Conservation (phyloP, 2,329 filamentous ascomycete genomes). For the Sclerotinia sclerotiorum region DNA sequence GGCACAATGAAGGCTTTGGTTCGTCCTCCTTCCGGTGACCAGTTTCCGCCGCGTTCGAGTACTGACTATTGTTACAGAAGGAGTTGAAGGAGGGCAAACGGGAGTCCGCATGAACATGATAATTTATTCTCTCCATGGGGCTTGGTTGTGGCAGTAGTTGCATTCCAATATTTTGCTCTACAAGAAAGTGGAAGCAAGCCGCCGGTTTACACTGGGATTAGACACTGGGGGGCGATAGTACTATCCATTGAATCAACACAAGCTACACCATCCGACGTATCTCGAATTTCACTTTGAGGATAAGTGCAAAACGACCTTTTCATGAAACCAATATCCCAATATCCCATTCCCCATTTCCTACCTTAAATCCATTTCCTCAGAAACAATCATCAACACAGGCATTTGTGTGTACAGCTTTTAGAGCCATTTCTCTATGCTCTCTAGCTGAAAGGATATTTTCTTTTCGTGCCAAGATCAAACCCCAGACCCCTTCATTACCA, state of each 20-base stretch:
- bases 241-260: constrained; percentile 33
- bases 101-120: constrained; percentile 67
- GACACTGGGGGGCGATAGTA: constrained; percentile 34
- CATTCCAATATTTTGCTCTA: constrained; percentile 35
- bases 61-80: constrained; percentile 62
- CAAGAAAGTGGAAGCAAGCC: constrained; percentile 30
- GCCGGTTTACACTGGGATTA: constrained; percentile 30
- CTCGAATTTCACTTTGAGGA: constrained; percentile 4
- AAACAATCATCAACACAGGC: constrained; percentile 39
- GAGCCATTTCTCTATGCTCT: constrained; percentile 45
- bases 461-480: constrained; percentile 51
- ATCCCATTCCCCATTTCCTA: neutral
- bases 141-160: constrained; percentile 36
- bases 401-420: constrained; percentile 54
- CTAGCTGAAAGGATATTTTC: constrained; percentile 48
- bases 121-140: constrained; percentile 33
- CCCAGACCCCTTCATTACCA: constrained; percentile 58
- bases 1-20: constrained; percentile 98
- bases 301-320: constrained; percentile 3
- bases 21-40: constrained; percentile 3
- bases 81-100: constrained; percentile 96
- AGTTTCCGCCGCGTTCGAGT: constrained; percentile 23
- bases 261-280: constrained; percentile 30
- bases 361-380: neutral
- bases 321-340: neutral